Conservation (phyloP, 192 early-diverging fungal species). For the Backusella tuberculispora region DNA sequence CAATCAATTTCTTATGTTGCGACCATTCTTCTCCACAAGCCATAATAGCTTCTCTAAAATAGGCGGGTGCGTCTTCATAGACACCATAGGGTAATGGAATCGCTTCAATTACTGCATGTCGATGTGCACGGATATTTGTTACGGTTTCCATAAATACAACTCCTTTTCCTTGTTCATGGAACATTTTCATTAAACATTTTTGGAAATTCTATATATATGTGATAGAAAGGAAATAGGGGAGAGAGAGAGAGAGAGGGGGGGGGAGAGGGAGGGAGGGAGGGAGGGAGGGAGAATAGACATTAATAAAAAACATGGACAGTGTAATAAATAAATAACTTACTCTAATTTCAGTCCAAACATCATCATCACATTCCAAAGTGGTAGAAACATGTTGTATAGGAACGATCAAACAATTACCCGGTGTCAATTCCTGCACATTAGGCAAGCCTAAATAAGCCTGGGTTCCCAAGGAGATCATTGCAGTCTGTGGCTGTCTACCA, state of each 20-base stretch:
- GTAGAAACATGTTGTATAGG: slow-evolving; percentile 84
- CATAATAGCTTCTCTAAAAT: slow-evolving; percentile 88
- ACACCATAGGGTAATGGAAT: slow-evolving; percentile 84
- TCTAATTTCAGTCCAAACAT: slow-evolving; percentile 91
- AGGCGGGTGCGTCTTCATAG: slow-evolving; percentile 78
- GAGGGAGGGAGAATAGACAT: neutral
- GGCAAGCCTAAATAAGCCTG: slow-evolving; percentile 83
- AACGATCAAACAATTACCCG: slow-evolving; percentile 90
- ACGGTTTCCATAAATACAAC: slow-evolving; percentile 93
- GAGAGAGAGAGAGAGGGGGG: neutral
- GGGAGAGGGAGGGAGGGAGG: neutral
- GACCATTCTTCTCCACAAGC: slow-evolving; percentile 87
- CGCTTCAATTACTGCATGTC: slow-evolving; percentile 90
- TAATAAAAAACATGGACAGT: neutral
- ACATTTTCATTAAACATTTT: slow-evolving; percentile 93
- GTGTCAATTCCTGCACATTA: slow-evolving; percentile 68
- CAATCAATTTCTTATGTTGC: slow-evolving; percentile 79
- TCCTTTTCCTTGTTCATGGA: slow-evolving; percentile 65
- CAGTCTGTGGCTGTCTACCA: slow-evolving; percentile 61
- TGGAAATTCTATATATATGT: slow-evolving; percentile 75
- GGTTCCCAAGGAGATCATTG: slow-evolving; percentile 79
- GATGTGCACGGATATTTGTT: slow-evolving; percentile 70
- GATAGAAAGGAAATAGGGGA: too few species aligned
- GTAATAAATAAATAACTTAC: slow-evolving; percentile 40
- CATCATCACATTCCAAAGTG: slow-evolving; percentile 88